A percentile compares a stretch with the other conserved stretches of the same genome.
phyloP scores from a whole-genome alignment of 2,329 filamentous ascomycete genomes.

The Cladosporium sp. region DNA sequence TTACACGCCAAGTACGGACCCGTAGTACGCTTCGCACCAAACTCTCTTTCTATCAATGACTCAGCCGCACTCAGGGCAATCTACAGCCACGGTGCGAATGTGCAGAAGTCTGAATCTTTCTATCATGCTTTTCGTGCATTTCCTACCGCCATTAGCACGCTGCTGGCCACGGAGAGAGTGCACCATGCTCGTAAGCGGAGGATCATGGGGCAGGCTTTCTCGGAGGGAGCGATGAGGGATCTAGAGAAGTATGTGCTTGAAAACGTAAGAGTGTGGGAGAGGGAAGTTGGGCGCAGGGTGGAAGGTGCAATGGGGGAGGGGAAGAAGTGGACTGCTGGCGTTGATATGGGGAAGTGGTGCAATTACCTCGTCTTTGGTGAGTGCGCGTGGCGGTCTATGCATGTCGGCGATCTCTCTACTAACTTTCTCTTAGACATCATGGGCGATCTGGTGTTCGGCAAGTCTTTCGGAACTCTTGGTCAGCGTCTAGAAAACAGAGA shows the following conservation, averaged over 20 bases:
- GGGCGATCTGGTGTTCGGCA: conserved; percentile 44
- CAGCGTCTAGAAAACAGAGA: conserved; percentile 29
- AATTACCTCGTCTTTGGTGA: not conserved
- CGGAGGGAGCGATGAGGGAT: conserved; percentile 28
- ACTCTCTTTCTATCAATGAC: conserved; percentile 25
- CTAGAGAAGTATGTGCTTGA: conserved; percentile 23
- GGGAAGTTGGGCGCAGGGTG: conserved; percentile 10
- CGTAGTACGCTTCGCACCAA: conserved; percentile 24
- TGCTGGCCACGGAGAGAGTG: conserved; percentile 40
- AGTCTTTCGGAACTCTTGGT: conserved; percentile 26
- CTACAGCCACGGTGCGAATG: conserved; percentile 45
- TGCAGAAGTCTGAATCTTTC: conserved; percentile 44
- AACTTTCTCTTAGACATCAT: conserved; percentile 41
- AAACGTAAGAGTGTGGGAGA: conserved; percentile 19
- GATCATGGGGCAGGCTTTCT: conserved; percentile 44
- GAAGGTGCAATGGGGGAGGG: not conserved
- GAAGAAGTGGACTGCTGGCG: not conserved
- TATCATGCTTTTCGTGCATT: conserved; percentile 45
- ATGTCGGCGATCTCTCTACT: not conserved
- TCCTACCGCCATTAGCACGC: conserved; percentile 40
- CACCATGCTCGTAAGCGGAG: conserved; percentile 44
- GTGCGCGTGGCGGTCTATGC: not conserved
- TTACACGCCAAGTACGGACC: conserved; percentile 22
- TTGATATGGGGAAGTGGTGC: not conserved
- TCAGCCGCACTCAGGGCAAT: conserved; percentile 41